Evolutionary conservation across 768 basidiomycete genomes (phyloP).

Genomic region (Fomitopsis serialis): DNA sequence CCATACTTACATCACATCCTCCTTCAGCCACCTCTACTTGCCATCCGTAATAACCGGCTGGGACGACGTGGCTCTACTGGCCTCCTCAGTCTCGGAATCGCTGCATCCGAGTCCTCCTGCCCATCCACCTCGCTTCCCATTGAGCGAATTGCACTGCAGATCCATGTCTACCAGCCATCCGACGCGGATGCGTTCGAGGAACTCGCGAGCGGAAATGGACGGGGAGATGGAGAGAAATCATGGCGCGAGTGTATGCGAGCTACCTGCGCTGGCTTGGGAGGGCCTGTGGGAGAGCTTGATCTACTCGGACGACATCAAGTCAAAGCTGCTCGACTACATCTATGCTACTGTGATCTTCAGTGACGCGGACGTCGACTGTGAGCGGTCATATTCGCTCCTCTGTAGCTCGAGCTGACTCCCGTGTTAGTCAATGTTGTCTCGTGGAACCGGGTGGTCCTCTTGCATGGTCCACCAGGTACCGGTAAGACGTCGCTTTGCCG

Average conservation of each 20-base stretch:
- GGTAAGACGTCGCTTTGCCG: conserved; percentile 95
- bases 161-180: conserved; percentile 85
- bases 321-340: conserved; percentile 87
- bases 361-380: conserved; percentile 82
- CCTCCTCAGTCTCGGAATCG: conserved; percentile 73
- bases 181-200: conserved; percentile 69
- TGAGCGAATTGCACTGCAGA: conserved; percentile 59
- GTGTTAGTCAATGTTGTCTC: conserved; percentile 77
- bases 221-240: conserved; percentile 64
- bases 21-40: conserved; percentile 62
- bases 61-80: conserved; percentile 69
- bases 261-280: conserved; percentile 81
- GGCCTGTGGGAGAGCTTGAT: conserved; percentile 93
- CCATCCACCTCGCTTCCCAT: conserved; percentile 43
- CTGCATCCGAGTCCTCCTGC: conserved; percentile 65
- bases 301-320: conserved; percentile 79
- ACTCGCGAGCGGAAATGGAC: conserved; percentile 47
- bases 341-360: conserved; percentile 92
- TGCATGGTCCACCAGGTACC: conserved; percentile 97
- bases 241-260: conserved; percentile 88
- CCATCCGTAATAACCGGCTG: conserved; percentile 75
- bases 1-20: conserved; percentile 44
- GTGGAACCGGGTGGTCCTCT: conserved; percentile 91
- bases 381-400: conserved; percentile 21
- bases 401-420: not conserved